A percentile compares a stretch with the other conserved stretches of the same genome.
phyloP scores from a whole-genome alignment of 805 yeast species.

The Candida lessepsii region DNA sequence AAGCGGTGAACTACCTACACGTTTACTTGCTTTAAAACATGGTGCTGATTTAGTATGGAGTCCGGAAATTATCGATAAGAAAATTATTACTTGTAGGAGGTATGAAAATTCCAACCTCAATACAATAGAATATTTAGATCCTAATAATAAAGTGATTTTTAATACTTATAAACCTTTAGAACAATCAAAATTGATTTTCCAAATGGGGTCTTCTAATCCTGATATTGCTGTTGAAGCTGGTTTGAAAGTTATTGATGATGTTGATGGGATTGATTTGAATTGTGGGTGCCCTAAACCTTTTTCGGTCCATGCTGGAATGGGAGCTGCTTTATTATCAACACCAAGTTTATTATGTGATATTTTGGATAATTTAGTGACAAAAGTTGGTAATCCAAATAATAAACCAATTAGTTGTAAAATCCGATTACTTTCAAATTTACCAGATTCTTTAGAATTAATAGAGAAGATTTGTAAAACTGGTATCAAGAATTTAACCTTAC shows the following conservation, averaged over 20 bases:
- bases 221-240: slow-evolving; percentile 89
- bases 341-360: slow-evolving; percentile 79
- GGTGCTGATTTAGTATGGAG: slow-evolving; percentile 96
- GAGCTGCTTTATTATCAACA: slow-evolving; percentile 82
- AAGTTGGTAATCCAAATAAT: slow-evolving; percentile 73
- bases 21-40: slow-evolving; percentile 72
- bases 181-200: slow-evolving; percentile 71
- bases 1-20: slow-evolving; percentile 89
- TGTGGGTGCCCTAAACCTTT: slow-evolving; percentile 98
- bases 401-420: slow-evolving; percentile 92
- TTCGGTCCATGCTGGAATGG: slow-evolving; percentile 95
- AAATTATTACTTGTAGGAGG: slow-evolving; percentile 69
- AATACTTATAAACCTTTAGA: slow-evolving; percentile 69
- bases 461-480: slow-evolving; percentile 62
- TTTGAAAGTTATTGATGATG: slow-evolving; percentile 73
- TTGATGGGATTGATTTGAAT: slow-evolving; percentile 88
- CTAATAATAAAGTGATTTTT: slow-evolving; percentile 55
- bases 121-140: slow-evolving; percentile 58
- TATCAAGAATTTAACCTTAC: slow-evolving; percentile 80
- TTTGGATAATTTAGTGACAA: slow-evolving; percentile 61
- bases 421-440: slow-evolving; percentile 59
- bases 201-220: slow-evolving; percentile 85
- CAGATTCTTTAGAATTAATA: slow-evolving; percentile 58
- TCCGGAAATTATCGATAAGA: slow-evolving; percentile 91
- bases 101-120: slow-evolving; percentile 52